These are phyloP conservation scores for Hanseniaspora guilliermondii DNA, from an alignment of 805 yeast species.

Conservation along the genomic window DNA sequence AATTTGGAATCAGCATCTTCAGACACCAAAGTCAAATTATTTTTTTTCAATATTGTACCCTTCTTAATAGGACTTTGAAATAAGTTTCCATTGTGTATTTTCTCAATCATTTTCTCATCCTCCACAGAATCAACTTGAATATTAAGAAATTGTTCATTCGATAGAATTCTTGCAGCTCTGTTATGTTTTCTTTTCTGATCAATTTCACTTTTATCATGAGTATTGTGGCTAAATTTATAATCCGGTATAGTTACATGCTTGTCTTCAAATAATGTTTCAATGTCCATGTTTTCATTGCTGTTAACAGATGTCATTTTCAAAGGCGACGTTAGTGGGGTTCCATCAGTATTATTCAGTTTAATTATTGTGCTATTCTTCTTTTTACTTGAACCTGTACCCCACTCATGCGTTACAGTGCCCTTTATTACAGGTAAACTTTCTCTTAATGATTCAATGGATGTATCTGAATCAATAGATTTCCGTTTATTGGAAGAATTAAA, in stretches of 20 bases:
- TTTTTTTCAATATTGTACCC: background rate
- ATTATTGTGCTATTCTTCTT: conserved; percentile 2
- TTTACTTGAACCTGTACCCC: conserved; percentile 8
- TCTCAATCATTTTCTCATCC: conserved; percentile 8
- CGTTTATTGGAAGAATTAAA: background rate
- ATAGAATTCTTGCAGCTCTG: conserved; percentile 12
- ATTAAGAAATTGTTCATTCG: conserved; percentile 11
- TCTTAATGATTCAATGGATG: background rate
- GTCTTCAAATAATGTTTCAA: background rate
- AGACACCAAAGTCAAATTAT: background rate
- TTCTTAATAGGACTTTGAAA: conserved; percentile 3
- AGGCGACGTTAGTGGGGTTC: conserved; percentile 4
- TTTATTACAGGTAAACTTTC: conserved; percentile 6
- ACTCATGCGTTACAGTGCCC: conserved; percentile 13
- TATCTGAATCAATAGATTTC: conserved; percentile 5
- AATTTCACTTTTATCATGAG: background rate
- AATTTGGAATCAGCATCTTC: background rate
- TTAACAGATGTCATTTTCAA: background rate
- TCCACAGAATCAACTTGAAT: background rate
- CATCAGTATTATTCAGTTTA: conserved; percentile 5
- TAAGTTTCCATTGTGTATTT: conserved; percentile 7
- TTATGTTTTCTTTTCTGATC: conserved; percentile 5
- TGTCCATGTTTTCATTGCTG: background rate
- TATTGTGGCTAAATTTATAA: background rate
- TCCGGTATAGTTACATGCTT: background rate